Percentiles rank a stretch among this genome's conserved stretches.
phyloP scores from a whole-genome alignment of 1,139 yeast species.

The Blastobotrys elegans region DNA sequence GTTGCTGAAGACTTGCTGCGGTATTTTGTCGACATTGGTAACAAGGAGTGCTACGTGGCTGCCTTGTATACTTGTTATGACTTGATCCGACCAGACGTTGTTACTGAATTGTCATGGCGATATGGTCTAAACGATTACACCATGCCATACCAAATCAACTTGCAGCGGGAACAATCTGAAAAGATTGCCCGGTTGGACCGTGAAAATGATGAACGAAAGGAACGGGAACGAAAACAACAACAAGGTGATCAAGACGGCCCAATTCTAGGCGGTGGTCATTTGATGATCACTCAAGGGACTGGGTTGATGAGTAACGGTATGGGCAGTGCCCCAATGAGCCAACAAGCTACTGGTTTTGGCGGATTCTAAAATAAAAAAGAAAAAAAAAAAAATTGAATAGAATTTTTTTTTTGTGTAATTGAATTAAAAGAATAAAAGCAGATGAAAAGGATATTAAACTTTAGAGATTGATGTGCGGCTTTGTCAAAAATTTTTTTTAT shows the following conservation, averaged over 20 bases:
- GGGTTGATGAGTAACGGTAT: slow-evolving; percentile 27
- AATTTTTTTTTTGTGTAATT: background rate
- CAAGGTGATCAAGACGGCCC: slow-evolving; percentile 42
- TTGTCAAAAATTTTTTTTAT: too few species aligned
- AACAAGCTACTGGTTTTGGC: slow-evolving; percentile 12
- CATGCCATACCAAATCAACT: slow-evolving; percentile 89
- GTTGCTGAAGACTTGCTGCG: slow-evolving; percentile 84
- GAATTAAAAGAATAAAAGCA: too few species aligned
- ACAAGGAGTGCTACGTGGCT: slow-evolving; percentile 92
- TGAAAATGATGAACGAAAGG: slow-evolving; percentile 68
- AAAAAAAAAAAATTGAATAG: background rate
- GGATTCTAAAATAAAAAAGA: slow-evolving; percentile 10
- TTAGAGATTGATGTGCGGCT: too few species aligned
- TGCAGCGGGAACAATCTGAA: slow-evolving; percentile 64
- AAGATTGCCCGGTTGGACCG: slow-evolving; percentile 58
- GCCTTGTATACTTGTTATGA: slow-evolving; percentile 83
- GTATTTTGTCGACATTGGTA: slow-evolving; percentile 95
- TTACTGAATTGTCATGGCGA: slow-evolving; percentile 87
- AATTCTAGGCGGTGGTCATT: slow-evolving; percentile 31
- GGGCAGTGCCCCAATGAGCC: slow-evolving; percentile 14
- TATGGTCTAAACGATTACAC: slow-evolving; percentile 74
- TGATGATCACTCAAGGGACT: slow-evolving; percentile 34
- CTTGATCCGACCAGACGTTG: slow-evolving; percentile 73
- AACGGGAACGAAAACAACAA: slow-evolving; percentile 52
- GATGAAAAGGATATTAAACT: too few species aligned